These are phyloP conservation scores for Petrea volubilis DNA, from an alignment of 257 asterid genomes.

Conservation along the genomic window DNA sequence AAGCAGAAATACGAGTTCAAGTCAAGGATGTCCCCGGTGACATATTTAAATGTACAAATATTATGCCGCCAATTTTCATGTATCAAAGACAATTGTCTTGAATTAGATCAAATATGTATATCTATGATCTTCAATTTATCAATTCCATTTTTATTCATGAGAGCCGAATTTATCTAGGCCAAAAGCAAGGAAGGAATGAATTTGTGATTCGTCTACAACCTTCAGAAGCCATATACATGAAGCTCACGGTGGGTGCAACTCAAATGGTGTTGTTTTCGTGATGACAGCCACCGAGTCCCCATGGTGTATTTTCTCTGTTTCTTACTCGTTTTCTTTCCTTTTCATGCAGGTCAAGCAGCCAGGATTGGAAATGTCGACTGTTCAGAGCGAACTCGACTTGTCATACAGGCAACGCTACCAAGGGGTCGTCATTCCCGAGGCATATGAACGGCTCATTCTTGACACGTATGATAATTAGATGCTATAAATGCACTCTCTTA, in stretches of 20 bases:
- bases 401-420: slow-evolving; percentile 71
- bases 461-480: slow-evolving; percentile 59
- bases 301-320: not conserved
- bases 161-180: slow-evolving; percentile 36
- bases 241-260: slow-evolving; percentile 54
- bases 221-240: slow-evolving; percentile 81
- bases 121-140: not conserved
- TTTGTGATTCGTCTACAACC: slow-evolving; percentile 85
- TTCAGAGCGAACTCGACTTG: slow-evolving; percentile 75
- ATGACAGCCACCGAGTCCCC: not conserved
- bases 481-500: not conserved
- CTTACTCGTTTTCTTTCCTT: slow-evolving; percentile 9
- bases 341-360: slow-evolving; percentile 75
- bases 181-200: slow-evolving; percentile 79
- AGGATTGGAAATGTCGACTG: slow-evolving; percentile 70
- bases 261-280: no score
- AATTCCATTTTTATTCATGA: slow-evolving; percentile 4
- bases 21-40: slow-evolving; percentile 99
- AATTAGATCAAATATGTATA: not conserved
- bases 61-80: not conserved
- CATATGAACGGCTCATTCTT: slow-evolving; percentile 79
- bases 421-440: slow-evolving; percentile 68
- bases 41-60: slow-evolving; percentile 66
- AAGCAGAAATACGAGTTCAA: slow-evolving; percentile 94
- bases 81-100: no score